These are phyloP conservation scores for Lenzites betulinus DNA, from an alignment of 768 basidiomycete species.

Conservation along the genomic window DNA sequence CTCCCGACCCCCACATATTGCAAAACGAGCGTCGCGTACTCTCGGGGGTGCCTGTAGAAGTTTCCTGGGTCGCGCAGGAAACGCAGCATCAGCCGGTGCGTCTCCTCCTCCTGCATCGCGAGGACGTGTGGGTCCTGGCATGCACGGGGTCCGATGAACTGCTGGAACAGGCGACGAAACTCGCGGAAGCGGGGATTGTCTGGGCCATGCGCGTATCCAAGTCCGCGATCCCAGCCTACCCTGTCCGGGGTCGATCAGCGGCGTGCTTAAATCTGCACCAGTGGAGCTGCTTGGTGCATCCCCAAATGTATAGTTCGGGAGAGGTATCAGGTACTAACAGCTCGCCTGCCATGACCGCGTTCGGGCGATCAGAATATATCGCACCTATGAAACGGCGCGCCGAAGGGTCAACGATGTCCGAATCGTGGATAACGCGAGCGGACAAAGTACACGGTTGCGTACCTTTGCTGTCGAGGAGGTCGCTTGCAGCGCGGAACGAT, in stretches of 20 bases:
- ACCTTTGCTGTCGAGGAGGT: conserved; percentile 31
- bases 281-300: too few species aligned
- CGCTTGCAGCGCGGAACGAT: conserved; percentile 30
- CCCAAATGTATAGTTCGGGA: too few species aligned
- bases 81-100: conserved; percentile 20
- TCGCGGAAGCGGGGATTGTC: conserved; percentile 37
- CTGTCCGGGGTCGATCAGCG: conserved; percentile 11
- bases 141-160: conserved; percentile 36
- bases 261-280: neutral
- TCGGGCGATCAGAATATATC: conserved; percentile 38
- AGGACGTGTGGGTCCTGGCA: conserved; percentile 23
- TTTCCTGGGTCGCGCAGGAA: conserved; percentile 21
- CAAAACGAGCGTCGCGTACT: conserved; percentile 17
- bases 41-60: conserved; percentile 26
- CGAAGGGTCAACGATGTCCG: neutral
- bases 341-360: conserved; percentile 36
- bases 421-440: neutral
- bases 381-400: conserved; percentile 18
- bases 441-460: neutral
- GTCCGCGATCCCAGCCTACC: conserved; percentile 38
- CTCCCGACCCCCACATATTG: neutral
- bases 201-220: conserved; percentile 38
- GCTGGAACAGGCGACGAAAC: conserved; percentile 37
- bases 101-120: conserved; percentile 24
- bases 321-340: conserved; percentile 26